These are phyloP conservation scores for Suillus placidus DNA, from an alignment of 768 basidiomycete genomes.

Conservation along the genomic window DNA sequence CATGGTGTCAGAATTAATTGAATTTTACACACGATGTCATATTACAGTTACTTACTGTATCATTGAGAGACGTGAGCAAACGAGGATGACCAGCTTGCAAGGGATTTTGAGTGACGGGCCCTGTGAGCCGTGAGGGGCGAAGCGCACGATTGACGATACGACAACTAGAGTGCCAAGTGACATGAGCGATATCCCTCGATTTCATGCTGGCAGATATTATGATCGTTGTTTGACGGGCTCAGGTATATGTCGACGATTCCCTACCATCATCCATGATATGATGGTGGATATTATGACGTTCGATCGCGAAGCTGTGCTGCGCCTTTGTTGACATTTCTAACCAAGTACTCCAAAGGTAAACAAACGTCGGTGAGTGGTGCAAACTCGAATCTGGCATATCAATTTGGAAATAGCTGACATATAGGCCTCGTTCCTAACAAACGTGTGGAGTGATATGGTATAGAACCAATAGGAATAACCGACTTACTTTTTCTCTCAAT, in stretches of 20 bases:
- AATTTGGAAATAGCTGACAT: no score
- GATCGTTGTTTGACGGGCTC: not conserved
- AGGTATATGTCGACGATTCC: not conserved
- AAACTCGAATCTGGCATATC: no score
- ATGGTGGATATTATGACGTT: not conserved
- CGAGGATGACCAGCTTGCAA: not conserved
- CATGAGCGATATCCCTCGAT: not conserved
- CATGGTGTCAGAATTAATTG: not conserved
- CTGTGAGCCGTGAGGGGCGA: not conserved
- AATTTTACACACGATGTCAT: not conserved
- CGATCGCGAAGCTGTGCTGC: not conserved
- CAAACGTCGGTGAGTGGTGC: not conserved
- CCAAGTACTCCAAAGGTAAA: not conserved
- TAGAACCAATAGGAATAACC: conserved; percentile 53
- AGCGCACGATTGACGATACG: not conserved
- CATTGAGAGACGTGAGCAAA: not conserved
- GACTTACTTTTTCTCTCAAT: conserved; percentile 82
- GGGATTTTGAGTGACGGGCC: not conserved
- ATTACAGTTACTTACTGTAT: no score
- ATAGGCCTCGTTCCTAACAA: conserved; percentile 44
- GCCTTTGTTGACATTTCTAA: not conserved
- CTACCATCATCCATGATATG: not conserved
- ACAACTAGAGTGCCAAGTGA: not conserved
- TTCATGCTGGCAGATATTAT: not conserved
- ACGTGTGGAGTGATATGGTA: conserved; percentile 85